These are phyloP conservation scores for Symbiotaphrina buchneri DNA, from an alignment of 495 filamentous ascomycete genomes.

Conservation along the genomic window DNA sequence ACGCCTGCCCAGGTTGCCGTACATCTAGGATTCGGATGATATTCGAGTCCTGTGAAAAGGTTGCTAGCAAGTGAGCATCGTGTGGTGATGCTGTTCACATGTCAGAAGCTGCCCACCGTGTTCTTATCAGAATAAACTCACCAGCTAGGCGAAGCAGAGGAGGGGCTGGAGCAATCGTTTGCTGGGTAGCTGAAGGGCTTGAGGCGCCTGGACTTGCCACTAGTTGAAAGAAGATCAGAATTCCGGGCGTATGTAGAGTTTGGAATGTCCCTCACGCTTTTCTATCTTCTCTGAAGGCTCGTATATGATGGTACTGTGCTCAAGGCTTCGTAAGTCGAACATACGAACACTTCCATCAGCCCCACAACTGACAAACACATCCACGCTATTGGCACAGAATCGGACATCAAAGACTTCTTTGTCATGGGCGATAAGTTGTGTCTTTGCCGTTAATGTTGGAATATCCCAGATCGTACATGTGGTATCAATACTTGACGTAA, in stretches of 20 bases:
- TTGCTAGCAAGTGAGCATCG: constrained; percentile 86
- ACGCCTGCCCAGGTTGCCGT: constrained; percentile 83
- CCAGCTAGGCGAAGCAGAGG: constrained; percentile 67
- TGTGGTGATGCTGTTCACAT: constrained; percentile 54
- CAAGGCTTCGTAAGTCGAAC: constrained; percentile 92
- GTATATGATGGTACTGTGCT: constrained; percentile 98
- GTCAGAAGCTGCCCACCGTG: background rate
- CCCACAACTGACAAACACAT: constrained; percentile 94
- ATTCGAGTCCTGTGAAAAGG: constrained; percentile 83
- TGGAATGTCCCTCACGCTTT: constrained; percentile 50
- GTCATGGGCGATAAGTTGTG: constrained; percentile 94
- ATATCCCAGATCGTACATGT: constrained; percentile 99
- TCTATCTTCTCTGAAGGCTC: constrained; percentile 83
- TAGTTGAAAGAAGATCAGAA: constrained; percentile 4
- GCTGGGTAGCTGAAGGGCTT: constrained; percentile 42
- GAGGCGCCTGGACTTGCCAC: constrained; percentile 25
- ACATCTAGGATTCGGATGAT: constrained; percentile 92
- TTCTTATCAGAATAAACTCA: constrained; percentile 10
- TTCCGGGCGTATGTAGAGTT: constrained; percentile 1
- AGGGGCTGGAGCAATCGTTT: constrained; percentile 59
- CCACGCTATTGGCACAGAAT: constrained; percentile 88
- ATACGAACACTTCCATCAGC: constrained; percentile 96
- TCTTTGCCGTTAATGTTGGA: constrained; percentile 91
- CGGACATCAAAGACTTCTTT: constrained; percentile 98
- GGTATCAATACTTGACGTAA: constrained; percentile 96